A percentile compares a stretch with the other conserved stretches of the same genome.
phyloP scores from a whole-genome alignment of 73 alveolate species.

The Tetrahymena borealis region DNA sequence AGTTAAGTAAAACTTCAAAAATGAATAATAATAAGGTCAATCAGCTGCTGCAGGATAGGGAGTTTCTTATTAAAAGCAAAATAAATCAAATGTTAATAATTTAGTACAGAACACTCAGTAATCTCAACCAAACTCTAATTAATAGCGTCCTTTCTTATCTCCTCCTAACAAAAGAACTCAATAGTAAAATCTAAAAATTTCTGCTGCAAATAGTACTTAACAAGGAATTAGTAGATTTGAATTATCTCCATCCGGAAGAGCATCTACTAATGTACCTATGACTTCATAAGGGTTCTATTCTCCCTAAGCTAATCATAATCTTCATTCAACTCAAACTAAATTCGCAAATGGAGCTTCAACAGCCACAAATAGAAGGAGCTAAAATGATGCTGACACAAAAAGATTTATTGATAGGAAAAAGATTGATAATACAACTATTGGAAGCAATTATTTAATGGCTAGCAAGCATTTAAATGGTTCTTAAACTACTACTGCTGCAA shows the following conservation, averaged over 20 bases:
- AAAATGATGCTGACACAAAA: background rate
- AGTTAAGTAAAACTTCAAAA: background rate
- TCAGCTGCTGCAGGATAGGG: background rate
- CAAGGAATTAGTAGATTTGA: background rate
- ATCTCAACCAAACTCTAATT: background rate
- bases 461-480: background rate
- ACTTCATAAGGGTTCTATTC: background rate
- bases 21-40: background rate
- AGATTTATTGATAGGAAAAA: background rate
- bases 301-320: background rate
- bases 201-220: background rate
- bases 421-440: background rate
- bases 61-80: background rate
- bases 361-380: background rate
- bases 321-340: background rate
- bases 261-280: background rate
- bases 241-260: background rate
- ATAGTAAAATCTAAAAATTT: background rate
- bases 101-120: background rate
- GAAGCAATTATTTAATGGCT: background rate
- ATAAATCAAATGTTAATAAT: background rate
- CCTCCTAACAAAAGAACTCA: background rate
- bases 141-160: background rate
- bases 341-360: background rate
- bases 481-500: background rate